Evolutionary conservation across 1,139 yeast genomes (phyloP), one percentile per base, ranked within the genome.

Genomic region (Pichia sp.): DNA sequence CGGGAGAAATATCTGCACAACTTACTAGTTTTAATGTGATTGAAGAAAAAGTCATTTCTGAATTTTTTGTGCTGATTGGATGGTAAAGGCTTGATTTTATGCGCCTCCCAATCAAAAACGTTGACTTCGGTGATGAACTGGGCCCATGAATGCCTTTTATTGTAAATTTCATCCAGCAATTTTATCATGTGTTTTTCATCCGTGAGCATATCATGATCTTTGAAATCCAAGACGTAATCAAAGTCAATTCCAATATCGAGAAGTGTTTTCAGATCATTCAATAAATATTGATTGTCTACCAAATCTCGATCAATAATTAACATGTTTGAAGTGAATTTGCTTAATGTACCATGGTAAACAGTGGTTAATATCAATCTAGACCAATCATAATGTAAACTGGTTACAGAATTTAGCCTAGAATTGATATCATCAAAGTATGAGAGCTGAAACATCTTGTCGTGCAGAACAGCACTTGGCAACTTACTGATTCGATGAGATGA

Each of bases 81-180:
- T 8, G 10, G 10, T 10, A 10, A 31, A 8, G 7, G 9, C 7
- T 31, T 31, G 6, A 34, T 23, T n/a, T 34, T 23, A 23, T 7
- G 11, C 6, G 10, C 27, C 27, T 37, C 33, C 36, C 43, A 41
- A 29, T 43, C 42, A 39, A 38, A 47, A 8, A 42, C 9, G 7
- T 40, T 37, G 3, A 47, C 29, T 2, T 16, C 10, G 26, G 33
- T 36, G n/a, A 43, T 29, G 3, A 4, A 7, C 34, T 33, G 10
- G 10, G 41, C 36, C 50, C 50, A 47, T 6, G 35, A 31, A 37
- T 33, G 41, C 29, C 38, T 43, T 5, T 7, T 10, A 39, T 40
- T 40, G 31, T 37, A 47, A 7, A 47, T 45, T 33, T 47, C 50
- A n/a, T 47, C 50, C 23, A 47, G 33, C 16, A 47, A 28, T 3